Conservation (phyloP, 345 rosid genomes). For the Brassica rapa region DNA sequence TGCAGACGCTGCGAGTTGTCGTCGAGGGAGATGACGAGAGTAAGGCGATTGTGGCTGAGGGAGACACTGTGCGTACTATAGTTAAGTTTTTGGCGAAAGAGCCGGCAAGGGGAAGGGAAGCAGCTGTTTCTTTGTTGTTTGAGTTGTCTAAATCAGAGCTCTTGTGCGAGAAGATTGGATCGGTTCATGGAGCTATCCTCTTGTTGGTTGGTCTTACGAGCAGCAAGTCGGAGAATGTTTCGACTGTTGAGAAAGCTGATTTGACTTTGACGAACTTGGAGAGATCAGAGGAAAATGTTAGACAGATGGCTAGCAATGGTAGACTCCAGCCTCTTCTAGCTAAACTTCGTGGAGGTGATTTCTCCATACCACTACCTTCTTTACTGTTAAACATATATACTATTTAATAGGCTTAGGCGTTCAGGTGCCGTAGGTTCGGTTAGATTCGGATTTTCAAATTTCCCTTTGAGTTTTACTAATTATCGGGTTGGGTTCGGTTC, state of each 20-base stretch:
- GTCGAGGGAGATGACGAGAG: slow-evolving; percentile 79
- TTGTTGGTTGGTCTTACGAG: slow-evolving; percentile 88
- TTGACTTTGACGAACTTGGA: slow-evolving; percentile 77
- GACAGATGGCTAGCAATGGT: slow-evolving; percentile 90
- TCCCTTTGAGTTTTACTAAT: no score
- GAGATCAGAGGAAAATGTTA: slow-evolving; percentile 74
- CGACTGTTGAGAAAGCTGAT: slow-evolving; percentile 87
- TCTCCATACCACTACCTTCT: neutral
- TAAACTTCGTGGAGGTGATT: slow-evolving; percentile 80
- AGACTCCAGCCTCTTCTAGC: slow-evolving; percentile 80
- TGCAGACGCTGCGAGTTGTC: slow-evolving; percentile 74
- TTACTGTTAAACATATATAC: neutral
- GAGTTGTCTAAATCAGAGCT: slow-evolving; percentile 87
- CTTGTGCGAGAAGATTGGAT: slow-evolving; percentile 90
- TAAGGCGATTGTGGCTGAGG: slow-evolving; percentile 86
- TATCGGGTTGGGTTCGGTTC: no score
- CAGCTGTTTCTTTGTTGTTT: slow-evolving; percentile 79
- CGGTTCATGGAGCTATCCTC: slow-evolving; percentile 83
- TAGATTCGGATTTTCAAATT: no score
- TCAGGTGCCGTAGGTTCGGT: no score
- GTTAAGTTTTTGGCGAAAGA: slow-evolving; percentile 83
- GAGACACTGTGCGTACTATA: slow-evolving; percentile 87
- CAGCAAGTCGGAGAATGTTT: slow-evolving; percentile 81
- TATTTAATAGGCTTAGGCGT: no score
- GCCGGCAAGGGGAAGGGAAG: slow-evolving; percentile 75